phyloP scores from a whole-genome alignment of 202 grass and related monocot genomes.

The Setaria viridis region DNA sequence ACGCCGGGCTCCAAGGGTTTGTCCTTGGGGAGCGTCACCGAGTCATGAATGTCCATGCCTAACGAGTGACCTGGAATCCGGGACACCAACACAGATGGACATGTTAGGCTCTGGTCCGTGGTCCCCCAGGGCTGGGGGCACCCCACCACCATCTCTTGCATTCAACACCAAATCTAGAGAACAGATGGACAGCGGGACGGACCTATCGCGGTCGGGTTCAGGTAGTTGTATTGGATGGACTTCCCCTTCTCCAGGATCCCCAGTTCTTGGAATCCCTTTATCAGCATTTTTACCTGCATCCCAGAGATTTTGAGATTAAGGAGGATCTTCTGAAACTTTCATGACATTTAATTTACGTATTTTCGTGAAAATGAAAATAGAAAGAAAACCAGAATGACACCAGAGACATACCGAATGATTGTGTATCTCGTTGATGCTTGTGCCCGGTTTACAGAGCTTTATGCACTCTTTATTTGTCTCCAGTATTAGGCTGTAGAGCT shows the following conservation, averaged over 20 bases:
- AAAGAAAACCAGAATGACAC: background rate
- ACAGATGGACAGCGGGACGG: slow-evolving; percentile 4
- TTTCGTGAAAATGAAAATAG: background rate
- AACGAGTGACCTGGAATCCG: slow-evolving; percentile 81
- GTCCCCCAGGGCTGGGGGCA: background rate
- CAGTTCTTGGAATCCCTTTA: slow-evolving; percentile 84
- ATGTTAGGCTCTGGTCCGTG: background rate
- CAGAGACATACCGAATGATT: slow-evolving; percentile 65
- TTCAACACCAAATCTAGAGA: slow-evolving; percentile 42
- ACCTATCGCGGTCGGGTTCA: slow-evolving; percentile 99
- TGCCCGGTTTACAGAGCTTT: slow-evolving; percentile 90
- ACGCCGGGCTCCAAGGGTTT: slow-evolving; percentile 77
- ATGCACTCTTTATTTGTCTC: slow-evolving; percentile 96
- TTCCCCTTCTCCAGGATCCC: slow-evolving; percentile 73
- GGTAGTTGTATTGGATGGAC: slow-evolving; percentile 69
- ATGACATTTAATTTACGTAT: background rate
- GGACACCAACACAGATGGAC: background rate
- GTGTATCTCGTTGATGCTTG: slow-evolving; percentile 81
- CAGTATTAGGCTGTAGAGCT: slow-evolving; percentile 88
- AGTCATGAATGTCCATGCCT: slow-evolving; percentile 95
- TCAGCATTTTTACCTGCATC: slow-evolving; percentile 74
- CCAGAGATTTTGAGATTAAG: background rate
- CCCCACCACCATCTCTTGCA: slow-evolving; percentile 22
- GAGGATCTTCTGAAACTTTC: slow-evolving; percentile 2
- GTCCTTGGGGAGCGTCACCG: slow-evolving; percentile 53